Base-by-base conservation (phyloP, 345 rosid species). In the Durio zibethinus region DNA sequence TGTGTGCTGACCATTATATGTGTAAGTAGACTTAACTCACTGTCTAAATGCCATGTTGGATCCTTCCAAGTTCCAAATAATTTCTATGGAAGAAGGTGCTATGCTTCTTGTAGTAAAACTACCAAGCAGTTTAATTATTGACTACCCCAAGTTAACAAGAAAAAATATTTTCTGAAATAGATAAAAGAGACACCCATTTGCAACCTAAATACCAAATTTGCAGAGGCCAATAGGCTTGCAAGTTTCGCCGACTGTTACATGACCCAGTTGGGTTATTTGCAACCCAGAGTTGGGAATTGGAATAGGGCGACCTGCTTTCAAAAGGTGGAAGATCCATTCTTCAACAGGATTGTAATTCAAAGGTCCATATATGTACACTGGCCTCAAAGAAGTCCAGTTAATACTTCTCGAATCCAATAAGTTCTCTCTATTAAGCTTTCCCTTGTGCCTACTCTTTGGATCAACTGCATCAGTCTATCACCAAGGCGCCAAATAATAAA, bases 401-500 rank as follows among this genome's bases (percentile, higher is more conserved):
- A 93, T 97, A 75, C 82, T 93, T 33, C 80, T 93, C 62, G 93
- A 83, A 76, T 79, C 80, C 23, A 92, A 80, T 59, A 93, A 78
- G 83, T 81, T 87, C 83, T 96, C 99, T 0, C 98, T 93, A 69
- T 88, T 93, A 48, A 93, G 92, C 87, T 96, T 93, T 76, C 98
- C 99, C 92, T 91, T 92, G 90, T 96, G 98, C 89, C 99, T 87
- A 76, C 99, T 96, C 87, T 96, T 92, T 1, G 99, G 98, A 76
- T 96, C 98, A 65, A 96, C 98, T 52, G 98, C 90, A 87, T 93
- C 99, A 38, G 23, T 77, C 98, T 92, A 79, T 70, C 72, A 69
- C 59, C 76, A 72, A 5, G 72, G 16, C 45, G 73, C 8, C 11
- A 50, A 68, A 29, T 27, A 61, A 61, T 42, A 25, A 14, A 38